These are phyloP conservation scores for Mortierella sp. DNA, from an alignment of 371 early-diverging fungal genomes.

Conservation along the genomic window DNA sequence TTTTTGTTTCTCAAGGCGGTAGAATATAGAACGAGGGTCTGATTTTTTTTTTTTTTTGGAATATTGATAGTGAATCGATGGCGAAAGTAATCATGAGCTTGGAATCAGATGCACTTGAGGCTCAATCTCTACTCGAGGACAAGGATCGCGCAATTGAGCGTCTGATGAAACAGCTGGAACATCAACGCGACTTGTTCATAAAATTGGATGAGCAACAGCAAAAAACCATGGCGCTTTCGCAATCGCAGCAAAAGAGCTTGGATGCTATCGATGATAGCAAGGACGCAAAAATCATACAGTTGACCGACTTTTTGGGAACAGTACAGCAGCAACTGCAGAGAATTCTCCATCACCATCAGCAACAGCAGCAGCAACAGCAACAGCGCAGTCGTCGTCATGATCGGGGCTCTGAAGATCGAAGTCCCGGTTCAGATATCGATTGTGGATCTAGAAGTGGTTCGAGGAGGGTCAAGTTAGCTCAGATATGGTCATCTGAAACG, in stretches of 20 bases:
- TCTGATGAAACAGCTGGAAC: conserved; percentile 49
- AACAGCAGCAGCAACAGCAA: conserved; percentile 17
- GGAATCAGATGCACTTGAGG: conserved; percentile 48
- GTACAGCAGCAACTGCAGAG: conserved; percentile 30
- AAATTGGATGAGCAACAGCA: conserved; percentile 53
- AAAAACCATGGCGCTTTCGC: conserved; percentile 35
- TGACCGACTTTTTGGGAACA: conserved; percentile 12
- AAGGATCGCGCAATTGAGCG: conserved; percentile 50
- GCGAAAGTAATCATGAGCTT: conserved; percentile 34
- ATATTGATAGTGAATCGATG: conserved; percentile 31
- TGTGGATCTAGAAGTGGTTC: not conserved
- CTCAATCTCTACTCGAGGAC: conserved; percentile 44
- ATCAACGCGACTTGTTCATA: conserved; percentile 40
- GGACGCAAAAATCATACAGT: conserved; percentile 16
- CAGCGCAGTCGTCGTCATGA: not conserved
- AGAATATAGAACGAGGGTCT: conserved; percentile 16
- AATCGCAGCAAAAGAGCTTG: conserved; percentile 34
- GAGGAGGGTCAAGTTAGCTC: conserved; percentile 10
- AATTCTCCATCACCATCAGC: conserved; percentile 32
- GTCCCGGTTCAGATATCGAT: not conserved
- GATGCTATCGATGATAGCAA: conserved; percentile 9
- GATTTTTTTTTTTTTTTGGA: not conserved
- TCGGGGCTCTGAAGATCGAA: not conserved
- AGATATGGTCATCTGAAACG: conserved; percentile 27
- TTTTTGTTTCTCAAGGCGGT: conserved; percentile 2